Evolutionary conservation across 805 yeast species (phyloP).

Genomic region (Candida andamanensis): DNA sequence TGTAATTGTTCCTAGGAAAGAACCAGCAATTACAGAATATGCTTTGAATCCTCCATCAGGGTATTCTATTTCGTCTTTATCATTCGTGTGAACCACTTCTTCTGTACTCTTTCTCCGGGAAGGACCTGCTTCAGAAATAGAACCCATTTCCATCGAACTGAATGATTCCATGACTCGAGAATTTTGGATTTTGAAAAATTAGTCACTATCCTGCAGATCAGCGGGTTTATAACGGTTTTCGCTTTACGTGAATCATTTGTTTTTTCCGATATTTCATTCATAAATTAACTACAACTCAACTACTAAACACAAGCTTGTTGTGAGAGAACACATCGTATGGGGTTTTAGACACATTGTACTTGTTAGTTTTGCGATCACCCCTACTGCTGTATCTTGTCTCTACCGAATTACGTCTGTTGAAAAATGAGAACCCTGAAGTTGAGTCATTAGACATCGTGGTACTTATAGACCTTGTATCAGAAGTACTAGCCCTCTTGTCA

Average conservation of each 20-base stretch:
- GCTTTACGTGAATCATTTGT: too few species aligned
- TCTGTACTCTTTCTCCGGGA: too few species aligned
- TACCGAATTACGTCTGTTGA: conserved; percentile 9
- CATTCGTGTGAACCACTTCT: conserved; percentile 1
- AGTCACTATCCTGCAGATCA: too few species aligned
- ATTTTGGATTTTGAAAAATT: too few species aligned
- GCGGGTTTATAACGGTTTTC: too few species aligned
- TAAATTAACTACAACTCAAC: too few species aligned
- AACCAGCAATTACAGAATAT: conserved; percentile 52
- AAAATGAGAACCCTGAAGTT: conserved; percentile 16
- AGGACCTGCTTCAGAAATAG: too few species aligned
- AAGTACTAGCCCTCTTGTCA: conserved; percentile 8
- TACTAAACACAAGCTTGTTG: conserved; percentile 10
- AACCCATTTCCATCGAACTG: too few species aligned
- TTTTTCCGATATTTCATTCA: too few species aligned
- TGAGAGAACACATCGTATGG: conserved; percentile 13
- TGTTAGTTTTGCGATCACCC: conserved; percentile 12
- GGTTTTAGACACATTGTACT: conserved; percentile 12
- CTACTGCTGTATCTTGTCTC: conserved; percentile 9
- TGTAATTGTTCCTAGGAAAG: conserved; percentile 51
- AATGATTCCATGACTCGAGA: too few species aligned
- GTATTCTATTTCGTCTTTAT: conserved; percentile 14
- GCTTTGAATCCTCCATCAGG: conserved; percentile 63
- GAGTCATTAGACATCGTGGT: conserved; percentile 11
- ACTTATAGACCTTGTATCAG: conserved; percentile 11